Evolutionary conservation across 2,329 filamentous ascomycete genomes (phyloP).

Genomic region (Cladophialophora yegresii): DNA sequence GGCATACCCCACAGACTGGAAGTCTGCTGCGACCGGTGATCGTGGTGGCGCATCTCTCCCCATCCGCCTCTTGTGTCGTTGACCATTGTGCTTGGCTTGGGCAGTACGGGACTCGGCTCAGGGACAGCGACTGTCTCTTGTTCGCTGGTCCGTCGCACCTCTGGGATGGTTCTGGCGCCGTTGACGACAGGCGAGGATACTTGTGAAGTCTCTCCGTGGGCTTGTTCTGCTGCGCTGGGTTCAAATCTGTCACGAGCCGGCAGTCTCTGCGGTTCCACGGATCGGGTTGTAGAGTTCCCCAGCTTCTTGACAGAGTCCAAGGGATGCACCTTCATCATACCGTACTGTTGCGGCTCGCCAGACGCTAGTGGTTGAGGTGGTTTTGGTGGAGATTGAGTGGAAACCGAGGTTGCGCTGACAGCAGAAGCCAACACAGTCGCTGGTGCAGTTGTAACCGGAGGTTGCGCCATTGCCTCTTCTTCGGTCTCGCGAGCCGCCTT

Average conservation of each 20-base stretch:
- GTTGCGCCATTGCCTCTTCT: constrained; percentile 19
- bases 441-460: constrained; percentile 29
- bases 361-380: constrained; percentile 60
- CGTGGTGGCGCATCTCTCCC: constrained; percentile 37
- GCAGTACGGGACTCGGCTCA: constrained; percentile 32
- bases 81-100: constrained; percentile 27
- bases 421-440: constrained; percentile 24
- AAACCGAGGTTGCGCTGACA: constrained; percentile 41
- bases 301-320: constrained; percentile 55
- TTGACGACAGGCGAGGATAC: constrained; percentile 38
- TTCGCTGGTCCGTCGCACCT: constrained; percentile 20
- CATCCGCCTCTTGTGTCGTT: constrained; percentile 34
- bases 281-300: constrained; percentile 38
- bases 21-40: constrained; percentile 43
- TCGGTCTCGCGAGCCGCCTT: constrained; percentile 18
- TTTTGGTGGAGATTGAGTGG: constrained; percentile 56
- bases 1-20: constrained; percentile 62
- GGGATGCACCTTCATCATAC: constrained; percentile 64
- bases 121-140: constrained; percentile 16
- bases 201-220: constrained; percentile 21
- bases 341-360: constrained; percentile 61
- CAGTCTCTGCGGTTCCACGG: constrained; percentile 42
- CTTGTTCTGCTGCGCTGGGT: constrained; percentile 15
- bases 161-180: constrained; percentile 34
- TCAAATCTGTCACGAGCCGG: constrained; percentile 23